Evolutionary conservation across 208 protist species (phyloP).

Genomic region (Leishmania gerbilli): DNA sequence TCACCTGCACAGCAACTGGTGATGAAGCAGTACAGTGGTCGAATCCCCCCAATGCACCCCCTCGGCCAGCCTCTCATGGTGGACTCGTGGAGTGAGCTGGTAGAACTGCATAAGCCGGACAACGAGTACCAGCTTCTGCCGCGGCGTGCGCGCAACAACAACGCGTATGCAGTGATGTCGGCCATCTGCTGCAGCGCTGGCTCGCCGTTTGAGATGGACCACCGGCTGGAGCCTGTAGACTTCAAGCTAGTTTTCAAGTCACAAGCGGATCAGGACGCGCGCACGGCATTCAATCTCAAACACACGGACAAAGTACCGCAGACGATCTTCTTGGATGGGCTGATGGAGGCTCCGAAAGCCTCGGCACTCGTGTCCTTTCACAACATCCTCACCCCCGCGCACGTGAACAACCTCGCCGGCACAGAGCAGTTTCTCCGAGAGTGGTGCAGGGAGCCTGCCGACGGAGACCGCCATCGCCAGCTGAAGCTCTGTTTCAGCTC

Average conservation of each 20-base stretch:
- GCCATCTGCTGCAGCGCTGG: conserved; percentile 79
- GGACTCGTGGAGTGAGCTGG: conserved; percentile 79
- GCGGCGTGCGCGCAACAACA: conserved; percentile 72
- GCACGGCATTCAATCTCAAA: conserved; percentile 76
- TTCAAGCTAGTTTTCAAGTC: conserved; percentile 87
- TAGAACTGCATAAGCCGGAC: conserved; percentile 62
- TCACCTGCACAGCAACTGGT: conserved; percentile 70
- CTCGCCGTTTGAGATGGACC: conserved; percentile 86
- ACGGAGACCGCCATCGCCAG: conserved; percentile 83
- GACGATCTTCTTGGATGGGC: conserved; percentile 82
- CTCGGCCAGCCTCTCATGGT: conserved; percentile 75
- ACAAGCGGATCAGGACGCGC: conserved; percentile 60
- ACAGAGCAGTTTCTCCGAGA: conserved; percentile 67
- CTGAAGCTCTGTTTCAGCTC: conserved; percentile 63
- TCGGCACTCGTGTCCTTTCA: conserved; percentile 70
- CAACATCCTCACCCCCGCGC: conserved; percentile 47
- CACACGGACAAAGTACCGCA: conserved; percentile 69
- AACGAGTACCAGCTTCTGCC: conserved; percentile 88
- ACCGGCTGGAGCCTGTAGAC: conserved; percentile 83
- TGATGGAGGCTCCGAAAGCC: conserved; percentile 62
- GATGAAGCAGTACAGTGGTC: conserved; percentile 67
- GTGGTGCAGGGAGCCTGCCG: conserved; percentile 59
- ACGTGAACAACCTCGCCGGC: conserved; percentile 71
- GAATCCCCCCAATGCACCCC: conserved; percentile 77
- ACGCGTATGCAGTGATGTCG: conserved; percentile 69